phyloP scores from a whole-genome alignment of 352 stramenopile genomes.

The Phytopythium montanum region DNA sequence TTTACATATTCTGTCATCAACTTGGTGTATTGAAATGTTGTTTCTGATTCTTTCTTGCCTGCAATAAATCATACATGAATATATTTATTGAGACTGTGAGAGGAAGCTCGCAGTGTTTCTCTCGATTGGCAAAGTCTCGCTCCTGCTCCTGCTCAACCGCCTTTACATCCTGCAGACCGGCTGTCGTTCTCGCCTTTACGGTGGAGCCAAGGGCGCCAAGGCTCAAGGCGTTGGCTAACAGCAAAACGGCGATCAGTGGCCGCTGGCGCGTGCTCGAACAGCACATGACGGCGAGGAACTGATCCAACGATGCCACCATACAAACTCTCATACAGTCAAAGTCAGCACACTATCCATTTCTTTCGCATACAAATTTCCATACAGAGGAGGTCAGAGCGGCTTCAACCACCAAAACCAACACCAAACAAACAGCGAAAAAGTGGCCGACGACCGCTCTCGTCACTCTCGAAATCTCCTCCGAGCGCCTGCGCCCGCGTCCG shows the following conservation, averaged over 20 bases:
- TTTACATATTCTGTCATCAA: no score
- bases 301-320: neutral
- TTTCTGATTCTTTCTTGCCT: no score
- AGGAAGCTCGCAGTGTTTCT: neutral
- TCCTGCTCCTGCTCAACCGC: neutral
- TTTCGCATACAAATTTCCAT: no score
- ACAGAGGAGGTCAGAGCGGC: no score
- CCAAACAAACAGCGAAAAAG: no score
- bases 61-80: neutral
- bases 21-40: no score
- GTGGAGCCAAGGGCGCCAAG: neutral
- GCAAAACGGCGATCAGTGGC: neutral
- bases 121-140: neutral
- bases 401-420: no score
- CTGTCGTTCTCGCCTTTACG: neutral
- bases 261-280: neutral
- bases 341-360: no score
- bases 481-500: no score
- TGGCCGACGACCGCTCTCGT: no score
- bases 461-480: no score
- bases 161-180: neutral
- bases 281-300: neutral
- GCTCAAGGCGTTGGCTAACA: neutral
- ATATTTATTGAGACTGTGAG: neutral
- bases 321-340: neutral